Base-by-base conservation (phyloP, 2,329 filamentous ascomycete genomes). In the Aureobasidium sp. region DNA sequence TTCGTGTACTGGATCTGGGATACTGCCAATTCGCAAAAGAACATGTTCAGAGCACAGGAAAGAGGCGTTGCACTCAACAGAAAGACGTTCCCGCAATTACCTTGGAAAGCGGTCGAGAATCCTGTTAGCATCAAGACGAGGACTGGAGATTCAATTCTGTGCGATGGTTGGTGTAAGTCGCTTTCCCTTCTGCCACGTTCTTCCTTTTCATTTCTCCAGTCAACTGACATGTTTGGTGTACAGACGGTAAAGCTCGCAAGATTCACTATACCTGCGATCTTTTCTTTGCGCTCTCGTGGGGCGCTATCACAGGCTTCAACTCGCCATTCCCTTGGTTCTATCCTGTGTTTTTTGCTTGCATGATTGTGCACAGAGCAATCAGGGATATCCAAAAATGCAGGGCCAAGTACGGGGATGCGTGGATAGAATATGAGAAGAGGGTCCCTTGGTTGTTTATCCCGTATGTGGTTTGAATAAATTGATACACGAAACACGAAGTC, bases 1-100 rank as follows among this genome's bases (percentile, higher is more conserved):
- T 65, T 65, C 45, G 48, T 58, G 27, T 65, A 65, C 57, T 65
- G 63, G 63, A 57, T 65, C 37, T 65, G 63, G 63, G 63, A 65
- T 29, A 61, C 47, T 7, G 58, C 58, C n/a, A 61, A 61, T 20
- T 37, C 34, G 5, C 58, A 61, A 15, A 61, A 61, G 12, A 61
- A 61, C 41, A 53, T 53, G 49, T 61, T 61, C 20, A 52, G 58
- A 44, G 47, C 47, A 11, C 47, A 61, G 14, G 58, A 61, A 61
- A 31, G 49, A 20, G 58, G 58, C 25, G 47, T 52, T 3, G 47
- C 29, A 7, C 20, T 61, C n/a, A 53, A 61, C 29, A 25, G 58
- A 44, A 61, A 61, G 27, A 61, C 58, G 5, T 61, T 61, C n/a
- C 58, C 58, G 1, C 58, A 61, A 5, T 27, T 61, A 8, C 58